Percentiles rank a stretch among this genome's conserved stretches.
phyloP scores from a whole-genome alignment of 257 asterid species.

The Gentiana straminea region DNA sequence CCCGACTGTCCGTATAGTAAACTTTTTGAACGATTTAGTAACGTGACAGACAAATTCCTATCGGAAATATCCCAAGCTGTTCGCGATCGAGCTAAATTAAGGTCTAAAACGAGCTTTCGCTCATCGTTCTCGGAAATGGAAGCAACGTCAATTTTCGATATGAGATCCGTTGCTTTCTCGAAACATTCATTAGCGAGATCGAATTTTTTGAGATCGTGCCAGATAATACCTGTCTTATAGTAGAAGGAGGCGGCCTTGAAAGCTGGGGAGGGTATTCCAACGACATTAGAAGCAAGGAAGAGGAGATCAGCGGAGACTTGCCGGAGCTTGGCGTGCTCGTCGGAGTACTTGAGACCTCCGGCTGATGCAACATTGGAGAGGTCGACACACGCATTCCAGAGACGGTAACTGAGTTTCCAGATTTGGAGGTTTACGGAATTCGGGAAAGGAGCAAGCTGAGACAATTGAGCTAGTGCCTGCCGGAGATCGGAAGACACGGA shows the following conservation, averaged over 20 bases:
- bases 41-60: slow-evolving; percentile 48
- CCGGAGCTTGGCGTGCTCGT: slow-evolving; percentile 79
- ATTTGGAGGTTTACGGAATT: slow-evolving; percentile 53
- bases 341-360: slow-evolving; percentile 23
- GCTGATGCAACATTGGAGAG: slow-evolving; percentile 51
- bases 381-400: slow-evolving; percentile 93
- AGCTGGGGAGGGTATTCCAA: slow-evolving; percentile 68
- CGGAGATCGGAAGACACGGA: slow-evolving; percentile 53
- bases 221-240: slow-evolving; percentile 75
- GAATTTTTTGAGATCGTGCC: slow-evolving; percentile 55
- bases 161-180: slow-evolving; percentile 86
- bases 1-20: slow-evolving; percentile 54
- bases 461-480: slow-evolving; percentile 34
- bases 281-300: slow-evolving; percentile 47
- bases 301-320: slow-evolving; percentile 80
- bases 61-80: slow-evolving; percentile 86
- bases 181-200: slow-evolving; percentile 72
- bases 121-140: slow-evolving; percentile 45
- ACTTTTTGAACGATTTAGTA: slow-evolving; percentile 76
- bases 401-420: slow-evolving; percentile 93
- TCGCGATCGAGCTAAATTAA: slow-evolving; percentile 68
- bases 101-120: slow-evolving; percentile 56
- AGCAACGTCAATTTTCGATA: slow-evolving; percentile 40
- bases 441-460: slow-evolving; percentile 54
- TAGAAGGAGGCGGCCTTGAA: slow-evolving; percentile 69